Evolutionary conservation across 2,329 filamentous ascomycete genomes (phyloP).

Genomic region (Neurospora sp.): DNA sequence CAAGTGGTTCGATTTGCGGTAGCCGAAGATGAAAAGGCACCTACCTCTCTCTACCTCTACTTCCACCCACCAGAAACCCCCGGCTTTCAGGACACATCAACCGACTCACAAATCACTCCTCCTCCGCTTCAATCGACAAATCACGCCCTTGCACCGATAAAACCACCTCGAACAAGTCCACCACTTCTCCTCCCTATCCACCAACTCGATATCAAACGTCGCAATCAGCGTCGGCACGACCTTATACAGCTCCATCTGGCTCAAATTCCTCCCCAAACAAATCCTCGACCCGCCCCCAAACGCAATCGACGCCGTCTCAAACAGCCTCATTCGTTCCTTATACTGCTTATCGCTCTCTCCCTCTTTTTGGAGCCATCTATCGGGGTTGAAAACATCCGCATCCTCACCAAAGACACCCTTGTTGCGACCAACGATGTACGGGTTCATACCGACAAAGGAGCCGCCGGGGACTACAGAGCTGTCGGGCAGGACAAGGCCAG

Average conservation of each 20-base stretch:
- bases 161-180: slow-evolving; percentile 15
- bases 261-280: slow-evolving; percentile 29
- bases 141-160: slow-evolving; percentile 1
- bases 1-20: not conserved
- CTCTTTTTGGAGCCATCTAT: slow-evolving; percentile 34
- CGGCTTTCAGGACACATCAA: no score
- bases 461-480: slow-evolving; percentile 27
- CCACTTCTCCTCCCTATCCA: slow-evolving; percentile 15
- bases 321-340: slow-evolving; percentile 23
- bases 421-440: slow-evolving; percentile 30
- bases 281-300: slow-evolving; percentile 31
- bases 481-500: slow-evolving; percentile 27
- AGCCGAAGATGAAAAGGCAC: no score
- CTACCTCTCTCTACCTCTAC: no score
- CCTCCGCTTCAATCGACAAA: not conserved
- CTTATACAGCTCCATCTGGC: slow-evolving; percentile 26
- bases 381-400: slow-evolving; percentile 29
- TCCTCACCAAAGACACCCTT: slow-evolving; percentile 33
- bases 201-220: slow-evolving; percentile 27
- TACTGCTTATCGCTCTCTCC: slow-evolving; percentile 25
- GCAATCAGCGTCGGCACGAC: slow-evolving; percentile 32
- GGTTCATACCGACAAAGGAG: slow-evolving; percentile 31
- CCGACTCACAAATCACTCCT: not conserved
- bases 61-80: no score
- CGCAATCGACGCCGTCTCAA: slow-evolving; percentile 28